Conservation (phyloP, 2,329 filamentous ascomycete genomes). For the Aspergillus chevalieri region DNA sequence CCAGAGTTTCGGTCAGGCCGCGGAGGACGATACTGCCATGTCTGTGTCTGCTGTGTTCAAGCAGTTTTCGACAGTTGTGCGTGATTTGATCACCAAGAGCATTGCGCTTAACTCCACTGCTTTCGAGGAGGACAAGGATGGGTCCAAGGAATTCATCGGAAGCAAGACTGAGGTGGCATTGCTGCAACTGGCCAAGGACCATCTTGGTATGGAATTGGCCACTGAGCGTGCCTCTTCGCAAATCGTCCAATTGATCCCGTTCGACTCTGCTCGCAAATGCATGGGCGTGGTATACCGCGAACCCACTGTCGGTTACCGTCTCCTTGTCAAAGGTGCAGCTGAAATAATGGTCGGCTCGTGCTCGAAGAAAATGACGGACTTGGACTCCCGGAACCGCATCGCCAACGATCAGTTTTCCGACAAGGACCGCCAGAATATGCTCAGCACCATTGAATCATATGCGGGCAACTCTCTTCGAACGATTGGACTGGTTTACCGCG, state of each 20-base stretch:
- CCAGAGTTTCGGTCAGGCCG: conserved; percentile 48
- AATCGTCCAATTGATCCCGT: conserved; percentile 63
- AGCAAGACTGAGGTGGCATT: conserved; percentile 73
- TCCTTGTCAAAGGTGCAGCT: conserved; percentile 45
- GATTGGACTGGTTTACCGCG: conserved; percentile 67
- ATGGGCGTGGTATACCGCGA: conserved; percentile 45
- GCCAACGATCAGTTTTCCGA: conserved; percentile 20
- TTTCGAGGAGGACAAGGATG: conserved; percentile 68
- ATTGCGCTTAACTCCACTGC: conserved; percentile 58
- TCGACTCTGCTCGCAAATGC: conserved; percentile 70
- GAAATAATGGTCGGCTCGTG: conserved; percentile 40
- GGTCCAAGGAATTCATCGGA: conserved; percentile 61
- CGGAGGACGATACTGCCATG: conserved; percentile 14
- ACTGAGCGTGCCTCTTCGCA: conserved; percentile 58
- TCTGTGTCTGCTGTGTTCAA: conserved; percentile 24
- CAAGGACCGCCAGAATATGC: conserved; percentile 19
- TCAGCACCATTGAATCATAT: conserved; percentile 37
- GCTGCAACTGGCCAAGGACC: conserved; percentile 61
- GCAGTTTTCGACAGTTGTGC: conserved; percentile 25
- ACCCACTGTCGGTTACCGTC: conserved; percentile 34
- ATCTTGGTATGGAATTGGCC: conserved; percentile 61
- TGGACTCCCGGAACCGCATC: conserved; percentile 20
- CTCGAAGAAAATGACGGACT: conserved; percentile 27
- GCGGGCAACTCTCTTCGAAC: conserved; percentile 61
- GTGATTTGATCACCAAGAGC: conserved; percentile 35